Evolutionary conservation across 2,329 filamentous ascomycete species (phyloP).

Genomic region (Parastagonospora avenae): DNA sequence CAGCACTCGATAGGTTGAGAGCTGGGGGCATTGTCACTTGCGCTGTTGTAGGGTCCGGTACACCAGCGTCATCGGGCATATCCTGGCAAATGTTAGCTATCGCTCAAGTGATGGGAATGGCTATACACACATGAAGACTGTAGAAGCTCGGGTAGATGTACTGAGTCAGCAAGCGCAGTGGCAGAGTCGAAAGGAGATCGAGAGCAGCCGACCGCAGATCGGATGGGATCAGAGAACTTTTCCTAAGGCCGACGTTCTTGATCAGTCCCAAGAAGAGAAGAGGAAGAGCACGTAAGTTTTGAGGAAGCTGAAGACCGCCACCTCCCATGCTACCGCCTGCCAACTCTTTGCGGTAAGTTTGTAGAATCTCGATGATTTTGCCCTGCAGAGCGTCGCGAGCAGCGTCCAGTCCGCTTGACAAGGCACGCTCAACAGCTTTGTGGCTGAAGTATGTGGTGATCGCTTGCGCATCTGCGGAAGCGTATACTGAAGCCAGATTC

Average conservation of each 20-base stretch:
- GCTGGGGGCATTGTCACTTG: constrained; percentile 87
- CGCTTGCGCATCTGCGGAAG: constrained; percentile 91
- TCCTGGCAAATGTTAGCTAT: constrained; percentile 76
- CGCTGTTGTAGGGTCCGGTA: constrained; percentile 82
- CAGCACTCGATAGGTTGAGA: constrained; percentile 84
- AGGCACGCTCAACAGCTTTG: constrained; percentile 90
- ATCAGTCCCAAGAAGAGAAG: constrained; percentile 91
- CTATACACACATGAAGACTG: constrained; percentile 33
- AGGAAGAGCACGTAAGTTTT: constrained; percentile 86
- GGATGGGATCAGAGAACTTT: constrained; percentile 46
- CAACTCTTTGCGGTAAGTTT: constrained; percentile 96
- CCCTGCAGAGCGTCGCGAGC: constrained; percentile 88
- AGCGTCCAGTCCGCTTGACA: constrained; percentile 85
- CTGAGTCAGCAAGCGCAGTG: constrained; percentile 86
- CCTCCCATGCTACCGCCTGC: constrained; percentile 94
- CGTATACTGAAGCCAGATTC: constrained; percentile 87
- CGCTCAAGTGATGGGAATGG: too few relatives aligned
- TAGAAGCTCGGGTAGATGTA: constrained; percentile 69
- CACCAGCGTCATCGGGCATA: constrained; percentile 92
- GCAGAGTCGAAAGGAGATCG: constrained; percentile 90
- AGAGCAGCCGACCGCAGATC: constrained; percentile 93
- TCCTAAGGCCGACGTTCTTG: constrained; percentile 73
- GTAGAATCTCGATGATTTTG: constrained; percentile 89
- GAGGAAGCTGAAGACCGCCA: constrained; percentile 88
- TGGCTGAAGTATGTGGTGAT: constrained; percentile 95